Evolutionary conservation across 139 green algal species (phyloP).

Genomic region (Yamagishiella unicocca): DNA sequence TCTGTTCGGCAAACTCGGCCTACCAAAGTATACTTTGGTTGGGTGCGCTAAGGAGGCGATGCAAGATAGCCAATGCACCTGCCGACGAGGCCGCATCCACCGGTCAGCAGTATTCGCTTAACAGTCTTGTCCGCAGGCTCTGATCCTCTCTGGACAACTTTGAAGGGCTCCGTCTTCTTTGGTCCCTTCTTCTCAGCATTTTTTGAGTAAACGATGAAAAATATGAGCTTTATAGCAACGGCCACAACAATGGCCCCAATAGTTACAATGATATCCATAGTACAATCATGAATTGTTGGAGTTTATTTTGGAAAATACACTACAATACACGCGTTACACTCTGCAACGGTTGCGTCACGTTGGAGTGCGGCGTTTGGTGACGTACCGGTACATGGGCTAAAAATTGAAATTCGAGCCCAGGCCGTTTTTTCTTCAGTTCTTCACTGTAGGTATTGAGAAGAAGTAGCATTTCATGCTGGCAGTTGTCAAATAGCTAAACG

Average conservation of each 20-base stretch:
- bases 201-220: background rate
- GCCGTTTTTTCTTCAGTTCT: too few relatives aligned
- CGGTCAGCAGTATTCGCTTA: slow-evolving; percentile 24
- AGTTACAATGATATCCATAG: slow-evolving; percentile 9
- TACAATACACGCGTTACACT: too few relatives aligned
- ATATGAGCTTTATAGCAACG: background rate
- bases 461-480: too few relatives aligned
- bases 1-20: too few relatives aligned
- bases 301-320: too few relatives aligned
- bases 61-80: background rate
- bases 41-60: background rate
- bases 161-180: background rate
- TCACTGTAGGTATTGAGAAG: too few relatives aligned
- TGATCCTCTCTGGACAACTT: slow-evolving; percentile 14
- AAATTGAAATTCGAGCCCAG: too few relatives aligned
- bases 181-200: background rate
- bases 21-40: background rate
- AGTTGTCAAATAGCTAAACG: too few relatives aligned
- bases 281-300: too few relatives aligned
- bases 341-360: too few relatives aligned
- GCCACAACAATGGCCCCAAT: background rate
- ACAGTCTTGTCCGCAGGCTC: background rate
- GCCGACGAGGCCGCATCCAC: slow-evolving; percentile 33
- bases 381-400: too few relatives aligned
- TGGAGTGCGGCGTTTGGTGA: too few relatives aligned